phyloP scores from a whole-genome alignment of 495 filamentous ascomycete genomes.

The Penicilliopsis zonata region DNA sequence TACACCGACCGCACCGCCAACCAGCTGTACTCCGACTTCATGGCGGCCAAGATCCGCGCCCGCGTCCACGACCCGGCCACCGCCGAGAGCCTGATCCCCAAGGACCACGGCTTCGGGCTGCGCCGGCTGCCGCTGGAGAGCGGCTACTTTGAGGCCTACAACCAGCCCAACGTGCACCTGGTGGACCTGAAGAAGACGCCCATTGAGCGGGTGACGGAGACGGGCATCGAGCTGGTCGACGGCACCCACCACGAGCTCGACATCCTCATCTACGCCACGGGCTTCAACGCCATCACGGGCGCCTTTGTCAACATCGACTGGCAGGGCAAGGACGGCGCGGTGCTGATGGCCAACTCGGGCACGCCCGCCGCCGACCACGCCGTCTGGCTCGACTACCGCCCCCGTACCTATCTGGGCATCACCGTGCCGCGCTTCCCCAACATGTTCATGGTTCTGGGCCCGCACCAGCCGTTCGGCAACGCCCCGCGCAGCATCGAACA shows the following conservation, averaged over 20 bases:
- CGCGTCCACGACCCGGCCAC: constrained; percentile 34
- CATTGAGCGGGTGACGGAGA: constrained; percentile 12
- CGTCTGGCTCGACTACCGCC: no score
- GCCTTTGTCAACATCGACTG: constrained; percentile 37
- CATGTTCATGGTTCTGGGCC: constrained; percentile 40
- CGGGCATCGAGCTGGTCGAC: constrained; percentile 20
- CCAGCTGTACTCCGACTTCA: constrained; percentile 16
- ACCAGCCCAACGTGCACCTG: constrained; percentile 34
- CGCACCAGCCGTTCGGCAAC: constrained; percentile 36
- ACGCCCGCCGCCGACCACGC: constrained; percentile 25
- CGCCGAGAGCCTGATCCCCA: constrained; percentile 36
- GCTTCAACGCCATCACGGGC: constrained; percentile 42
- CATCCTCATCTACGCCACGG: constrained; percentile 41
- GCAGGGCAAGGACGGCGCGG: constrained; percentile 24
- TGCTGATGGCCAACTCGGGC: constrained; percentile 35
- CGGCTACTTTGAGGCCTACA: constrained; percentile 40
- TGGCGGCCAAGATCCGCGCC: constrained; percentile 21
- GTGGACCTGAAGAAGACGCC: constrained; percentile 34
- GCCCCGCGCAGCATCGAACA: constrained; percentile 34
- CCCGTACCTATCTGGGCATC: constrained; percentile 38
- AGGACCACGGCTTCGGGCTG: constrained; percentile 37
- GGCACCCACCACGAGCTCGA: constrained; percentile 23
- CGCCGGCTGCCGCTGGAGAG: constrained; percentile 38
- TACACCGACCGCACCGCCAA: constrained; percentile 13
- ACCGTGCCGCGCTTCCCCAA: constrained; percentile 37